Evolutionary conservation across 2,329 filamentous ascomycete genomes (phyloP).

Genomic region (Trichoderma sp.): DNA sequence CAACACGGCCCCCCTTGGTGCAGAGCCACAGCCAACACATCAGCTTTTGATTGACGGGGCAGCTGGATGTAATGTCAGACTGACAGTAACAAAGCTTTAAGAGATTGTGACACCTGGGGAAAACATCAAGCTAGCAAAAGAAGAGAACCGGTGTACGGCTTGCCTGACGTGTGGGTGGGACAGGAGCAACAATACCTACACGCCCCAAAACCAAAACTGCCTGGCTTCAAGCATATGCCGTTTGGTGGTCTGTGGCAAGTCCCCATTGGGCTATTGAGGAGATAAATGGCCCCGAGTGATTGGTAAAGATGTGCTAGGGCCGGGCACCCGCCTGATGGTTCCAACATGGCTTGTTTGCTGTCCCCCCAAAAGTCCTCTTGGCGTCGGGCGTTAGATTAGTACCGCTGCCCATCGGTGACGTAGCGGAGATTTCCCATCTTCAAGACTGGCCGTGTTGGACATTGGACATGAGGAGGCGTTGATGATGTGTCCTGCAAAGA

Average conservation of each 20-base stretch:
- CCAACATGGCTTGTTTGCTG: constrained; percentile 16
- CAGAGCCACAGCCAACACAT: constrained; percentile 5
- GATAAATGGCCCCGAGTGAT: constrained; percentile 24
- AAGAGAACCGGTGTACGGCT: constrained; percentile 25
- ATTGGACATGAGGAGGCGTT: neutral
- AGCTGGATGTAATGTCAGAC: constrained; percentile 21
- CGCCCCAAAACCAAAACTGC: constrained; percentile 17
- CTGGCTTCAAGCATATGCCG: constrained; percentile 22
- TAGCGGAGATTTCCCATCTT: constrained; percentile 9
- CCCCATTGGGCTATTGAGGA: constrained; percentile 19
- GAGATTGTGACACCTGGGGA: constrained; percentile 15
- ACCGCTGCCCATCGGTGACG: constrained; percentile 23
- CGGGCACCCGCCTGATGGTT: constrained; percentile 6
- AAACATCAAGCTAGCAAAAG: constrained; percentile 9
- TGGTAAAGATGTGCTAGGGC: constrained; percentile 22
- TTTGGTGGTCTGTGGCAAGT: constrained; percentile 21
- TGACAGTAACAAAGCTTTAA: constrained; percentile 9
- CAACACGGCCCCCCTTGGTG: neutral
- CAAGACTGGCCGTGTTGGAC: neutral
- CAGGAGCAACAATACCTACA: constrained; percentile 7
- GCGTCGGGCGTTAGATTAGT: constrained; percentile 20
- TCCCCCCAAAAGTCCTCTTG: constrained; percentile 13
- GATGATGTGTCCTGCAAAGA: constrained; percentile 1
- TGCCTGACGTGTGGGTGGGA: constrained; percentile 26
- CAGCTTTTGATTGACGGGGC: constrained; percentile 8